phyloP scores from a whole-genome alignment of 2,329 filamentous ascomycete species.

The Graphilbum fragrans region DNA sequence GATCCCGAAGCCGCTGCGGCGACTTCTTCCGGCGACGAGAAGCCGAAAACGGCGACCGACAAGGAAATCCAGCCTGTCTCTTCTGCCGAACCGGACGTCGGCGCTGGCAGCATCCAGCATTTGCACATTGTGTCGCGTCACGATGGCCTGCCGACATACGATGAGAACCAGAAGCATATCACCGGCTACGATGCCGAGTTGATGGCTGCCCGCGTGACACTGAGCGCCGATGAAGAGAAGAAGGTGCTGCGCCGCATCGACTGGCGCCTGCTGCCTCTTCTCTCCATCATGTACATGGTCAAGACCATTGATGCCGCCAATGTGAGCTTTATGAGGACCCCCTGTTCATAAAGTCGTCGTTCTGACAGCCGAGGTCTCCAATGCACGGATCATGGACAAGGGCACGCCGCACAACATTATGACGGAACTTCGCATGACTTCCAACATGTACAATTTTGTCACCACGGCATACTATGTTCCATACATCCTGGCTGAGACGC shows the following conservation, averaged over 20 bases:
- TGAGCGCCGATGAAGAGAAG: constrained; percentile 8
- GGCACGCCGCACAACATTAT: constrained; percentile 27
- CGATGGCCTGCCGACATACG: background rate
- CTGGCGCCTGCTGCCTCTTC: constrained; percentile 7
- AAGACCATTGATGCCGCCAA: constrained; percentile 9
- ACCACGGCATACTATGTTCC: constrained; percentile 39
- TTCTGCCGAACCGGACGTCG: no score
- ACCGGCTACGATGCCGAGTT: constrained; percentile 5
- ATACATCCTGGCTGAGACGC: constrained; percentile 62
- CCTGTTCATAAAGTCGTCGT: no score
- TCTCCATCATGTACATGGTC: constrained; percentile 9
- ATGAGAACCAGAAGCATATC: background rate
- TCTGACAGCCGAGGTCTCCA: constrained; percentile 20
- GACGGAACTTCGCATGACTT: constrained; percentile 24
- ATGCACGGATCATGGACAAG: constrained; percentile 29
- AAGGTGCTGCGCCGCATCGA: constrained; percentile 9
- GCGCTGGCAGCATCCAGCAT: no score
- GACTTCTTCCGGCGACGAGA: no score
- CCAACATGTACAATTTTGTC: constrained; percentile 26
- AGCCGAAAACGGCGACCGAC: no score
- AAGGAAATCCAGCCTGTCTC: no score
- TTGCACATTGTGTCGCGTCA: no score
- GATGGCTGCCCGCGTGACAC: constrained; percentile 3
- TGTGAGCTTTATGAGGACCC: background rate
- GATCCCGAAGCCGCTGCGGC: no score